These are phyloP conservation scores for Coniochaeta sp. DNA, from an alignment of 2,329 filamentous ascomycete species.

Conservation along the genomic window DNA sequence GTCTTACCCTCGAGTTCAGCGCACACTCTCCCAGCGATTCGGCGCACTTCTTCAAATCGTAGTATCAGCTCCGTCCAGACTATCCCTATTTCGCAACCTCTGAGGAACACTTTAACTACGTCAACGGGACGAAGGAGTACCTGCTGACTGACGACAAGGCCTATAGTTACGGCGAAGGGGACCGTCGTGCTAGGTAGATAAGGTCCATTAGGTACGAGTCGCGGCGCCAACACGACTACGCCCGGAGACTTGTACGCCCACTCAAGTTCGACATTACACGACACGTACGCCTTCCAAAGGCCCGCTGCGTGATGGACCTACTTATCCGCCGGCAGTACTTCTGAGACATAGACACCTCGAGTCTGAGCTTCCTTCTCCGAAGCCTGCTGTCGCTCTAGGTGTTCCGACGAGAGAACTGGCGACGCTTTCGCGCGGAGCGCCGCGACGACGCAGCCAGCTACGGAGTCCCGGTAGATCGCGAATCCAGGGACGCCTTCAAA, in stretches of 20 bases:
- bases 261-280: not conserved
- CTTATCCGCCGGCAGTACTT: slow-evolving; percentile 2
- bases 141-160: not conserved
- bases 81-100: not conserved
- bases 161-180: not conserved
- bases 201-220: not conserved
- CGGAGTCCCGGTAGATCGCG: not conserved
- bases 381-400: not conserved
- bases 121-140: not conserved
- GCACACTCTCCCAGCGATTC: not conserved
- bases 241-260: not conserved
- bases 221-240: not conserved
- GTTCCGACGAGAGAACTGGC: not conserved
- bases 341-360: not conserved
- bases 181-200: not conserved
- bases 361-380: not conserved
- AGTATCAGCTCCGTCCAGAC: slow-evolving; percentile 1
- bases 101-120: not conserved
- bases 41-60: slow-evolving; percentile 2
- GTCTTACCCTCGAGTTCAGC: slow-evolving; percentile 1
- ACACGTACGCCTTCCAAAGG: not conserved
- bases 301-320: not conserved
- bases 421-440: not conserved
- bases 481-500: not conserved
- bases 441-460: not conserved